Evolutionary conservation across 345 rosid species (phyloP).

Genomic region (Brassica nigra): DNA sequence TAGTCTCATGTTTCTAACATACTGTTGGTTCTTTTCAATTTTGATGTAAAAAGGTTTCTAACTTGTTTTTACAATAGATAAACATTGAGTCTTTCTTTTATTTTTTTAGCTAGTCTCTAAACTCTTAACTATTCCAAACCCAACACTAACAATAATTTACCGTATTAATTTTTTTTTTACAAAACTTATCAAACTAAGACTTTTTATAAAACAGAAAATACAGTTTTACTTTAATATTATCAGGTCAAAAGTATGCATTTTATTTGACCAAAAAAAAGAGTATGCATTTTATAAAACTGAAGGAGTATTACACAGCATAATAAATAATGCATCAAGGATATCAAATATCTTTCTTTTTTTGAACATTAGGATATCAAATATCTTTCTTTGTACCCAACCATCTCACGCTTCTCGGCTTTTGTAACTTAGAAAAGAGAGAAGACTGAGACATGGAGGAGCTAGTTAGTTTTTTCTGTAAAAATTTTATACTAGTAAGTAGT

Average conservation of each 20-base stretch:
- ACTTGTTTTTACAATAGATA: neutral
- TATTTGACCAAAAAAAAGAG: no score
- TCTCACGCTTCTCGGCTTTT: conserved; percentile 19
- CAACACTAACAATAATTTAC: neutral
- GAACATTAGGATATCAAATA: neutral
- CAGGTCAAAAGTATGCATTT: no score
- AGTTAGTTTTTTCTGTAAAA: neutral
- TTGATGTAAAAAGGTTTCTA: neutral
- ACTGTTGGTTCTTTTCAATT: neutral
- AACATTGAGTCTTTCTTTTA: neutral
- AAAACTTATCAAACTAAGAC: neutral
- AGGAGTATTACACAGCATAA: neutral
- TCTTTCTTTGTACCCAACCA: conserved; percentile 10
- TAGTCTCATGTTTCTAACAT: neutral
- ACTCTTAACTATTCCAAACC: neutral
- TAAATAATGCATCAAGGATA: neutral
- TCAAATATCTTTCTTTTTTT: neutral
- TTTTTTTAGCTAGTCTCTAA: neutral
- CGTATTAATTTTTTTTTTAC: neutral
- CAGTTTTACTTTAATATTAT: no score
- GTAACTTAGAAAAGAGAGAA: conserved; percentile 26
- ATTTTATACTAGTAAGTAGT: neutral
- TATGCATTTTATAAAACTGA: no score
- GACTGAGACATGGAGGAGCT: neutral
- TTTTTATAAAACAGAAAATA: neutral